Evolutionary conservation across 202 grass and related monocot species (phyloP).

Genomic region (Setaria viridis): DNA sequence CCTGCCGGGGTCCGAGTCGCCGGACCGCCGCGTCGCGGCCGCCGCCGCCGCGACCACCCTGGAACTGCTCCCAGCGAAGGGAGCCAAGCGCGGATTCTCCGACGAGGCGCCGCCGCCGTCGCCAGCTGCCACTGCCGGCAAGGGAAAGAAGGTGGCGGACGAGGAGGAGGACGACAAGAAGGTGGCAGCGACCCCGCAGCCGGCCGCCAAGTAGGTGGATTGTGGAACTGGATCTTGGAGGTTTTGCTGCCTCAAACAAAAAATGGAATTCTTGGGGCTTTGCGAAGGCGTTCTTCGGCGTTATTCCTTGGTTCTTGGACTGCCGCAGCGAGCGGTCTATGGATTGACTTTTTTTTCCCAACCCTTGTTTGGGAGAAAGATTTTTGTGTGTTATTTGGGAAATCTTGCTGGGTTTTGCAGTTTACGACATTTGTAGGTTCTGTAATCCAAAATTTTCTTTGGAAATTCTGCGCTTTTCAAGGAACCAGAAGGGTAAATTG

Average conservation of each 20-base stretch:
- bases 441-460: not conserved
- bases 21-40: conserved; percentile 47
- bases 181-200: conserved; percentile 54
- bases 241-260: not conserved
- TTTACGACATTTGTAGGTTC: not conserved
- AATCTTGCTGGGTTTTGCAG: conserved; percentile 2
- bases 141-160: conserved; percentile 59
- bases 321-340: not conserved
- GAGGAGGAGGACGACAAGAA: conserved; percentile 53
- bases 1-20: conserved; percentile 71
- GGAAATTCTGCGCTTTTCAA: not conserved
- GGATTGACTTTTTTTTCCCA: not conserved
- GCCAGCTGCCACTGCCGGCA: conserved; percentile 30
- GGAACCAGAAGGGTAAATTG: conserved; percentile 21
- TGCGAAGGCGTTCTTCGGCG: not conserved
- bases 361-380: not conserved
- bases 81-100: conserved; percentile 82
- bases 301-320: conserved; percentile 13
- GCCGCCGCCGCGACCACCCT: conserved; percentile 45
- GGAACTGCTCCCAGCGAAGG: conserved; percentile 75
- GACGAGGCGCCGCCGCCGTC: conserved; percentile 53
- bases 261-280: not conserved
- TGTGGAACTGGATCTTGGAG: conserved; percentile 16
- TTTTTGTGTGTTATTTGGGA: not conserved
- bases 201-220: conserved; percentile 70